A percentile compares a stretch with the other conserved stretches of the same genome.
Conservation (phyloP, 768 basidiomycete species). For the Exidia glandulosa region DNA sequence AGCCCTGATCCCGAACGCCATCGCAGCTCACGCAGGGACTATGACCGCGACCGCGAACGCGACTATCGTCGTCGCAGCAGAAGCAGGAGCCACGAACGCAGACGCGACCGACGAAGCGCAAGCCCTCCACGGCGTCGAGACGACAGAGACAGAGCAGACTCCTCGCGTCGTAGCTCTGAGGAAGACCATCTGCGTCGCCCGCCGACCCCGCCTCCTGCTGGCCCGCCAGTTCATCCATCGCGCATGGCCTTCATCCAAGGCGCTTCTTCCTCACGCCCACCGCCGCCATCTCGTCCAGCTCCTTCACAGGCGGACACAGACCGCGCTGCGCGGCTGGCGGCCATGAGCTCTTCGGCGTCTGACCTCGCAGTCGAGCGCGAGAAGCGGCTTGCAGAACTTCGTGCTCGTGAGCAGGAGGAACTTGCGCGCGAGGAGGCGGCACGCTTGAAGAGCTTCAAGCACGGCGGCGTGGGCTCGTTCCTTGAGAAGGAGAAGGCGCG, state of each 20-base stretch:
- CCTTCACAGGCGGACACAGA: slow-evolving; percentile 25
- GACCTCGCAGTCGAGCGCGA: slow-evolving; percentile 57
- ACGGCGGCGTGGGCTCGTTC: slow-evolving; percentile 72
- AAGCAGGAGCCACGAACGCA: slow-evolving; percentile 16
- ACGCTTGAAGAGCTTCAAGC: slow-evolving; percentile 40
- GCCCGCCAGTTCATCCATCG: neutral
- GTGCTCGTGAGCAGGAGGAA: slow-evolving; percentile 72
- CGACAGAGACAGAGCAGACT: slow-evolving; percentile 31
- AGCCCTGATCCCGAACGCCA: slow-evolving; percentile 10
- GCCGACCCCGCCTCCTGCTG: neutral
- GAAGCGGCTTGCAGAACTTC: slow-evolving; percentile 51
- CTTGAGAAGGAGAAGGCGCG: slow-evolving; percentile 56
- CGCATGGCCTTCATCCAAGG: neutral
- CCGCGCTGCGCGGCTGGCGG: slow-evolving; percentile 77
- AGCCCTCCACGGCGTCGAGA: slow-evolving; percentile 29
- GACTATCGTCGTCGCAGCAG: slow-evolving; percentile 17
- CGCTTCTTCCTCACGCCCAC: slow-evolving; percentile 12
- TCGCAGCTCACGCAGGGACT: slow-evolving; percentile 24
- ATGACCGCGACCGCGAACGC: slow-evolving; percentile 19
- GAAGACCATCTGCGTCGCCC: slow-evolving; percentile 9
- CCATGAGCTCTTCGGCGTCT: slow-evolving; percentile 74
- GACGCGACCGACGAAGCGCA: slow-evolving; percentile 13
- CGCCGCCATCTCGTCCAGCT: slow-evolving; percentile 18
- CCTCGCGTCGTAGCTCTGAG: slow-evolving; percentile 17
- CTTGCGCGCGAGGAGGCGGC: slow-evolving; percentile 58